Evolutionary conservation across 2,329 filamentous ascomycete genomes (phyloP).

Genomic region (Scytalidium lignicola): DNA sequence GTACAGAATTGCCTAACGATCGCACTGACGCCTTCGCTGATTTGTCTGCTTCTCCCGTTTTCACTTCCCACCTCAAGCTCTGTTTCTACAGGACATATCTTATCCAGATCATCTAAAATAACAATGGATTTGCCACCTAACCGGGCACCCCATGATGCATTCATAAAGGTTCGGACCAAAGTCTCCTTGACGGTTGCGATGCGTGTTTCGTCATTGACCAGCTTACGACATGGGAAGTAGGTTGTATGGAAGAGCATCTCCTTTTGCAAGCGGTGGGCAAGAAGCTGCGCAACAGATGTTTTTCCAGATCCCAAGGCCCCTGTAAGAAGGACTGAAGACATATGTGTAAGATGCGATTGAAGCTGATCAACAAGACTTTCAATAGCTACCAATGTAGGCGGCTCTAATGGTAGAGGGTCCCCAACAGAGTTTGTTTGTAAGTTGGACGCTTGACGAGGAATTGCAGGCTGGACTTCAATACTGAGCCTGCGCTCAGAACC

Average conservation of each 20-base stretch:
- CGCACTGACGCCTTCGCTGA: constrained; percentile 82
- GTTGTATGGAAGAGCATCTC: constrained; percentile 75
- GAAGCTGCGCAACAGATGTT: constrained; percentile 69
- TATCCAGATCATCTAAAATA: constrained; percentile 88
- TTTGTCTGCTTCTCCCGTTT: constrained; percentile 85
- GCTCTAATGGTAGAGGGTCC: constrained; percentile 46
- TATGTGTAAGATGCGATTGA: constrained; percentile 70
- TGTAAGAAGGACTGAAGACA: constrained; percentile 84
- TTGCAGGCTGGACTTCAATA: constrained; percentile 71
- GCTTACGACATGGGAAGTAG: constrained; percentile 80
- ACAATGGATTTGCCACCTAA: constrained; percentile 80
- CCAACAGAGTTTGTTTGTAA: constrained; percentile 41
- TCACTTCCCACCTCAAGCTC: constrained; percentile 92
- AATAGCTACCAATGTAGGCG: constrained; percentile 72
- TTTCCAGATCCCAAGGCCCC: constrained; percentile 90
- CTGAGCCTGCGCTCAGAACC: constrained; percentile 69
- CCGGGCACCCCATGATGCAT: constrained; percentile 85
- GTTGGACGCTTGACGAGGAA: constrained; percentile 58
- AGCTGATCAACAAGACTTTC: constrained; percentile 70
- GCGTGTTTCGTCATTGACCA: constrained; percentile 86
- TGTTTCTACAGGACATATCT: constrained; percentile 86
- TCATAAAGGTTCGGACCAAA: constrained; percentile 76
- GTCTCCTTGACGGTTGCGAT: constrained; percentile 89
- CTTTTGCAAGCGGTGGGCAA: constrained; percentile 68
- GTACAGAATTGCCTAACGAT: constrained; percentile 81